Evolutionary conservation across 371 early-diverging fungal genomes (phyloP), one percentile per base, ranked within the genome.

Genomic region (Mortierella polycephala): DNA sequence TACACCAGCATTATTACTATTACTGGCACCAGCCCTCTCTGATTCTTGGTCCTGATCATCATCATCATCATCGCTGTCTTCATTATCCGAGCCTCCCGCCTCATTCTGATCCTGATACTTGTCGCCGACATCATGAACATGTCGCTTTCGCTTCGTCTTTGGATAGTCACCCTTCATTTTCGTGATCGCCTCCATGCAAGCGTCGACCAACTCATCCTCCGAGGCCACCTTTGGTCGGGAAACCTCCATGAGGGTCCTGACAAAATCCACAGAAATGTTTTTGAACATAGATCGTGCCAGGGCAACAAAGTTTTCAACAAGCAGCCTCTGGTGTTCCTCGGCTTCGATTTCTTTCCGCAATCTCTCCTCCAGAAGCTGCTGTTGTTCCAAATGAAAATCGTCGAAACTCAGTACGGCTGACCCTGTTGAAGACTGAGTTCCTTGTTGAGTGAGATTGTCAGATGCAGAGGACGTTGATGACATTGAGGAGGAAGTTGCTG

Each of bases 281-380:
- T 69, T 59, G 49, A 79, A 79, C 70, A 73, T 69, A 9, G 57
- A 66, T 44, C 69, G 68, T 1, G 74, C 73, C 37, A 69, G 57
- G 5, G 55, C 20, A 13, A 73, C 46, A 57, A 79, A 73, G 56
- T 79, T 79, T 18, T 51, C 20, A 5, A 51, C 7, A 13, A 18
- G 20, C 20, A 51, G 20, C n/a, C 51, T n/a, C n/a, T 18, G 51
- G 16, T 47, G 47, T 47, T 47, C 47, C 47, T 47, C 47, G 47
- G n/a, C n/a, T 47, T 30, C 30, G 4, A 30, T 30, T 30, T 30
- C 30, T 39, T 46, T 60, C 51, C 18, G 46, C 13, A 45, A 53
- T 11, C 57, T 40, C 12, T 64, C 61, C 5, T 62, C 66, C 21
- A 39, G 8, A 7, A 57, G 41, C 12, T 46, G 47, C 37, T 62